Base-by-base conservation (phyloP, 352 stramenopile species). In the Blastocystis sp. region DNA sequence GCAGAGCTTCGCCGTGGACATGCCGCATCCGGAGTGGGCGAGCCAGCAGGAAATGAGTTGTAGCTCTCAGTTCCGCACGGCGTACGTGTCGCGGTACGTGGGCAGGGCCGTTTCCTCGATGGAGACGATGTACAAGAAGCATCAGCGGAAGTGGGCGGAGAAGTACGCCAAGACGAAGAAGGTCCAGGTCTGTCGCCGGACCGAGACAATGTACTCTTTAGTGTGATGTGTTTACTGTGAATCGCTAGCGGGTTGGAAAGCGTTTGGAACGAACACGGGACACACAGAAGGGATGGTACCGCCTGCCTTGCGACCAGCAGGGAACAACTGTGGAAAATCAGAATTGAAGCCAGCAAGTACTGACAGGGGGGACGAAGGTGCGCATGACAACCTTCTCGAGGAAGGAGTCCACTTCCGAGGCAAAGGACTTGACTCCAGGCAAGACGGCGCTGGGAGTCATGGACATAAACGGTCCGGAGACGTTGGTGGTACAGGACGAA, bases 1-100 rank as follows among this genome's bases (percentile, higher is more conserved):
- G 24, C 64, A 88, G 64, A 79, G 64, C 43, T 88, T 77, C 48
- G 78, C 60, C 21, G 68, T 88, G 62, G 78, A 88, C 40, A 79
- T 88, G 45, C 57, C 63, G 2, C 78, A 88, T 66, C 61, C 62
- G 34, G 52, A 66, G 78, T 88, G 45, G 71, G 57, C 19, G 4
- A 68, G 21, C 6, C 19, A 0, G 21, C 21, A 38, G 52, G 42
- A 17, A 19, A n/a, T 84, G 59, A 59, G 3, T 7, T 57, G 52
- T 84, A 84, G 74, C 45, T 84, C 74, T 7, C 17, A 4, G 24
- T 69, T 34, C n/a, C 54, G 74, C 54, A 84, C 34, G 38, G 52
- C 74, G 42, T 84, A 84, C 21, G 38, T 84, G 2, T 48, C 57
- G 17, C 43, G 28, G 61, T 84, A 84, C 34, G 24, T 19, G 45